Evolutionary conservation across 345 rosid species (phyloP), one percentile per base, ranked within the genome.

Genomic region (Dovyalis caffra): DNA sequence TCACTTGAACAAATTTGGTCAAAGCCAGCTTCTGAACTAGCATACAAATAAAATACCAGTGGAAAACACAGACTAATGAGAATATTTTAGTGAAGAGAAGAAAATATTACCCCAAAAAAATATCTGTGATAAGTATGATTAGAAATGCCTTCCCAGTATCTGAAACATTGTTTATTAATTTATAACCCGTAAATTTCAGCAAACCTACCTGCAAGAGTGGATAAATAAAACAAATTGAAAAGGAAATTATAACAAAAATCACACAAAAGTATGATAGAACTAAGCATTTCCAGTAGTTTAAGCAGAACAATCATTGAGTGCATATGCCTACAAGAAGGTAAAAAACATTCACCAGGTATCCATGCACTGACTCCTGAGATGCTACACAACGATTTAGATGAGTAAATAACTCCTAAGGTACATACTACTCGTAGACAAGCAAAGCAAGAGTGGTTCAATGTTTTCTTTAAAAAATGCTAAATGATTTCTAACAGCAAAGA

Each of bases 61-160:
- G 38, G 34, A 45, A 72, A 40, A 45, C 35, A 64, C 10, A 20
- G 2, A 8, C 15, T 28, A 37, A 62, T 12, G 11, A 70, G 72
- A 51, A 32, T 28, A 64, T 26, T 49, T 35, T 40, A 26, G 34
- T 11, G 43, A 15, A 66, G 72, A 56, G 76, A 14, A 72, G 74
- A 23, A 49, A 77, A 56, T 69, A 18, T 84, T 92, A 95, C 97
- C 99, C 99, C 74, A 91, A 87, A 83, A 91, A 87, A 71, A 89
- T 91, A 80, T 92, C 98, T 26, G 95, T 85, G 65, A 88, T 75
- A 29, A 90, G 87, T 83, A 92, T 91, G 82, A 95, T 91, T 70
- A 90, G 85, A 80, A 95, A 88, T 66, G 99, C 99, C 81, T 91
- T 92, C 80, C 97, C 98, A 21, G 92, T 83, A 85, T 92, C 98